Percentiles rank a stretch among this genome's conserved stretches.
These are phyloP conservation scores for Ensete ventricosum DNA, from an alignment of 176 grass and related monocot species.

Conservation along the genomic window DNA sequence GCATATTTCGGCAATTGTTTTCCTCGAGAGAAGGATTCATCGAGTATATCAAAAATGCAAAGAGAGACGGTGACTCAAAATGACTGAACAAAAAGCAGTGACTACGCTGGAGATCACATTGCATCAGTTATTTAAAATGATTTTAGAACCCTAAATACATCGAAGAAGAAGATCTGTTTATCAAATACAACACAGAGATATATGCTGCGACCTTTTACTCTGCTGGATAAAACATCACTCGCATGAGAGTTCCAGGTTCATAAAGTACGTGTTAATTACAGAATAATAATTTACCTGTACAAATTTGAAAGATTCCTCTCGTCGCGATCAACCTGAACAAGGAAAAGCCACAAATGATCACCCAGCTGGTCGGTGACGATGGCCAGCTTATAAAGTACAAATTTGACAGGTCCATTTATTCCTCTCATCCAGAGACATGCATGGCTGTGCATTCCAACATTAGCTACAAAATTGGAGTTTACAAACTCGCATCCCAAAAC, in stretches of 20 bases:
- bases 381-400: not conserved
- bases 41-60: too few species aligned
- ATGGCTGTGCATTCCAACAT: constrained; percentile 1
- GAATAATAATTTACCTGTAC: constrained; percentile 14
- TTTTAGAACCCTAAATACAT: not conserved
- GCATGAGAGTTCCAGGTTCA: not conserved
- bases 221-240: not conserved
- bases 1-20: too few species aligned
- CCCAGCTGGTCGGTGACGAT: too few species aligned
- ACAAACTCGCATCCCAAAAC: not conserved
- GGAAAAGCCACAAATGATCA: not conserved
- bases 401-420: not conserved
- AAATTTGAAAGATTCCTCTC: not conserved
- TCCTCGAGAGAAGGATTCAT: too few species aligned
- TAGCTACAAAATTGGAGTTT: constrained; percentile 5
- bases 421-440: too few species aligned
- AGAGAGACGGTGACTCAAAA: too few species aligned
- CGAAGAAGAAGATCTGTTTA: not conserved
- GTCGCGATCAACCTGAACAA: not conserved
- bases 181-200: not conserved
- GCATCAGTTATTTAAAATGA: not conserved
- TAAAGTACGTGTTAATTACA: not conserved
- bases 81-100: too few species aligned
- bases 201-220: not conserved
- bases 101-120: not conserved